Base-by-base conservation (phyloP, 2,329 filamentous ascomycete species). In the Mycosphaerella sp. region DNA sequence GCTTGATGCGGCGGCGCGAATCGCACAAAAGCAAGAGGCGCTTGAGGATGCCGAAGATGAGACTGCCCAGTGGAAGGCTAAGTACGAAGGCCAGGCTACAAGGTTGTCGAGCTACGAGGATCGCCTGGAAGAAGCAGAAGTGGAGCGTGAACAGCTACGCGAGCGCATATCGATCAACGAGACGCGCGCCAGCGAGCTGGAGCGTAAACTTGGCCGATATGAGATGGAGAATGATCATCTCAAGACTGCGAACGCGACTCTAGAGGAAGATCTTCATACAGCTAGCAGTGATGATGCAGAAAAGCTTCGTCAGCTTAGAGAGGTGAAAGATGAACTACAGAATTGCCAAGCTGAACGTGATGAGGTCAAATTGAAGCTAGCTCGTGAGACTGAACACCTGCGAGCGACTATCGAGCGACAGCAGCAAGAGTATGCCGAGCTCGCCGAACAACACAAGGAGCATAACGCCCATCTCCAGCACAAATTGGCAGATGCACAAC, bases 21-120 rank as follows among this genome's bases (percentile, higher is more conserved):
- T 72, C 4, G 72, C 72, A 1, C 70, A 69, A 16, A 74, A 71
- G 50, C 70, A 76, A 28, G 74, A 77, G 49, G 64, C 66, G 5
- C 48, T 75, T 4, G 72, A 74, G 21, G 68, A 71, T 36, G 57
- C 72, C 10, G 67, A 73, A 21, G 65, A 71, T 40, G 59, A 69
- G 21, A 49, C 72, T 4, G 28, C 39, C 13, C 35, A 42, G 32
- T 48, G 57, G 34, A 53, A 55, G 36, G 6, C 9, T 2, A 51
- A 49, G 35, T 58, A 37, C 14, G 41, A 59, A 10, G 49, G 47
- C n/a, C 34, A 54, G 28, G 52, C 47, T 21, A 34, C 49, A 13
- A 50, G 40, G 40, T 32, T 40, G 36, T 51, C 48, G 6, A 30
- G 46, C 51, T 30, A 37, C 39, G 40, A 56, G 43, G 27, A 35